Percentiles rank a stretch among this genome's conserved stretches.
Evolutionary conservation across 2,329 filamentous ascomycete species (phyloP).

Genomic region (Penicillium janthinellum): DNA sequence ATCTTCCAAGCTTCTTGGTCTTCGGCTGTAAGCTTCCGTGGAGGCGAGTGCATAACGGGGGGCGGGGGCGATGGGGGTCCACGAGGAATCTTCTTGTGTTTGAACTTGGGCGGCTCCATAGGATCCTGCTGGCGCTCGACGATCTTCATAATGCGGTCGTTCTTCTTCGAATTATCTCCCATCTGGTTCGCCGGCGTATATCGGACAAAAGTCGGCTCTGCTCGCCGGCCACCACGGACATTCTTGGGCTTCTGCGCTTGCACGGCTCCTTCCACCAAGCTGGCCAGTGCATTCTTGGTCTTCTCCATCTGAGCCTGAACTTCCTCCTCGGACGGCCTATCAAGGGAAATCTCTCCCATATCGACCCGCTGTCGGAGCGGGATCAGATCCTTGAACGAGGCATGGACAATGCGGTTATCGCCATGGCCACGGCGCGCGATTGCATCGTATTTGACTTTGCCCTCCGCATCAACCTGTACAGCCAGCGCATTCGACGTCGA

Average conservation of each 20-base stretch:
- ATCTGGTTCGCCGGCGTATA: conserved; percentile 98
- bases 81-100: conserved; percentile 96
- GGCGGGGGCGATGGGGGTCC: conserved; percentile 91
- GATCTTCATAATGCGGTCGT: conserved; percentile 97
- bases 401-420: conserved; percentile 82
- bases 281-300: conserved; percentile 82
- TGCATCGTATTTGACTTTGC: conserved; percentile 94
- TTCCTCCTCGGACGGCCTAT: conserved; percentile 80
- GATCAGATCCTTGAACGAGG: conserved; percentile 96
- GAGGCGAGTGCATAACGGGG: conserved; percentile 92
- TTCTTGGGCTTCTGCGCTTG: conserved; percentile 96
- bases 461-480: conserved; percentile 87
- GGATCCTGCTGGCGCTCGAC: conserved; percentile 91
- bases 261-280: conserved; percentile 80
- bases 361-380: conserved; percentile 90
- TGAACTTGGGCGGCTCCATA: conserved; percentile 97
- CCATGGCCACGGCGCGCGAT: conserved; percentile 88
- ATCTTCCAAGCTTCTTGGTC: conserved; percentile 98
- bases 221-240: conserved; percentile 75
- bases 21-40: conserved; percentile 90
- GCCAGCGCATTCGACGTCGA: conserved; percentile 81
- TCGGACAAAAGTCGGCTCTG: conserved; percentile 88
- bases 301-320: conserved; percentile 81
- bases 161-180: conserved; percentile 82
- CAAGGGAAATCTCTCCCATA: conserved; percentile 85